A percentile compares a stretch with the other conserved stretches of the same genome.
Conservation (phyloP, 331 rosid genomes). For the Malus hybrid region DNA sequence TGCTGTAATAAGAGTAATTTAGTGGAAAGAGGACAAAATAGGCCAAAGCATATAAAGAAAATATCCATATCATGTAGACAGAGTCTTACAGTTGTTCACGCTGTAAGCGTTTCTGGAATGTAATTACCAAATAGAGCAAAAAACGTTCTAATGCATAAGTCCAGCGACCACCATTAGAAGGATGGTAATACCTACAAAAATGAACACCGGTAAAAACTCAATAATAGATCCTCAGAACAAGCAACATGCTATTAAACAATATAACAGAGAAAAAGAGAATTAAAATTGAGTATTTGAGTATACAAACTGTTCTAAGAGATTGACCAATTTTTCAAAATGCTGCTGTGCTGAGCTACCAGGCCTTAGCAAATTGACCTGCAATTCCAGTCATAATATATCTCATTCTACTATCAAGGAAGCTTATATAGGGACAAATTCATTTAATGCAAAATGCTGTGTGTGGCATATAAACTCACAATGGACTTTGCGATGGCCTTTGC, state of each 20-base stretch:
- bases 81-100: slow-evolving; percentile 72
- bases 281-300: slow-evolving; percentile 22
- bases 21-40: slow-evolving; percentile 27
- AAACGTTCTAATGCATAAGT: slow-evolving; percentile 80
- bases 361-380: slow-evolving; percentile 81
- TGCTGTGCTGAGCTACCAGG: slow-evolving; percentile 65
- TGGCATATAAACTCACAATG: slow-evolving; percentile 52
- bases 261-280: not conserved
- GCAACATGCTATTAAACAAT: not conserved
- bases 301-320: slow-evolving; percentile 98
- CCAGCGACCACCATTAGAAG: slow-evolving; percentile 99
- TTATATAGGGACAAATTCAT: slow-evolving; percentile 2
- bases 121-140: slow-evolving; percentile 74
- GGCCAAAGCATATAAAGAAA: slow-evolving; percentile 6
- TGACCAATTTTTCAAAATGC: slow-evolving; percentile 88
- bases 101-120: slow-evolving; percentile 86
- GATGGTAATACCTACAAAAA: slow-evolving; percentile 84
- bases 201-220: not conserved
- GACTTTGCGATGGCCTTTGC: slow-evolving; percentile 91
- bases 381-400: slow-evolving; percentile 20
- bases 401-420: slow-evolving; percentile 12
- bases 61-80: slow-evolving; percentile 3
- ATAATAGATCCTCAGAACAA: not conserved
- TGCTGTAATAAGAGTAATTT: slow-evolving; percentile 45
- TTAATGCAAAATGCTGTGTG: slow-evolving; percentile 5